Evolutionary conservation across 192 early-diverging fungal genomes (phyloP), one percentile per base, ranked within the genome.

Genomic region (Dispira parvispora): DNA sequence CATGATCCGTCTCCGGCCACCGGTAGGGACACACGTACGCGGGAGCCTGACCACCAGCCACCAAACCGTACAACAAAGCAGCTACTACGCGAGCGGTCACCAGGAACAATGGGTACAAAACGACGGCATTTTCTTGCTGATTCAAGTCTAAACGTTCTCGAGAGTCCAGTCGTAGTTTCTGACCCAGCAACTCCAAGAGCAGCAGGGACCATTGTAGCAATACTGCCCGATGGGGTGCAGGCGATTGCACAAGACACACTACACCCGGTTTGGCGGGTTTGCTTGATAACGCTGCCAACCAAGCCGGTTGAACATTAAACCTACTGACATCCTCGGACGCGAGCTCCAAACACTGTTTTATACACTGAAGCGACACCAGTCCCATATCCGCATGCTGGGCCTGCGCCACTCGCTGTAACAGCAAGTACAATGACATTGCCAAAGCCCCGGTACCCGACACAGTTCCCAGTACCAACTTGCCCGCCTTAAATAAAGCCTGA

Each of bases 301-400:
- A 60, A 16, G 32, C 57, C 10, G 57, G 53, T 26, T 14, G 12
- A 43, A 60, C 57, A 18, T 14, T 14, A 43, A 42, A 11, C 9
- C 42, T 11, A 43, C 14, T 14, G 9, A 43, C 12, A 18, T 27
- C 57, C 13, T 18, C 14, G 1, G 18, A 28, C 10, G 18, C 32
- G 57, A 18, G 12, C 32, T 14, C 25, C 14, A 60, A 43, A 8
- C 18, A 28, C 27, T 18, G 21, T 5, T 18, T 14, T 27, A 60
- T 16, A 21, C 18, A 42, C 14, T 11, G 12, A 16, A 27, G 21
- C 12, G 32, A 43, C 2, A 28, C 14, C 32, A 60, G 26, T 2
- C 57, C 57, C 57, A 60, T 11, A 43, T 60, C 8, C 32, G 14
- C 11, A 16, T 12, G 57, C 16, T 60, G 57, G 57, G 57, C 57